Evolutionary conservation across 768 basidiomycete genomes (phyloP), one percentile per base, ranked within the genome.

Genomic region (Heimioporus sp.): DNA sequence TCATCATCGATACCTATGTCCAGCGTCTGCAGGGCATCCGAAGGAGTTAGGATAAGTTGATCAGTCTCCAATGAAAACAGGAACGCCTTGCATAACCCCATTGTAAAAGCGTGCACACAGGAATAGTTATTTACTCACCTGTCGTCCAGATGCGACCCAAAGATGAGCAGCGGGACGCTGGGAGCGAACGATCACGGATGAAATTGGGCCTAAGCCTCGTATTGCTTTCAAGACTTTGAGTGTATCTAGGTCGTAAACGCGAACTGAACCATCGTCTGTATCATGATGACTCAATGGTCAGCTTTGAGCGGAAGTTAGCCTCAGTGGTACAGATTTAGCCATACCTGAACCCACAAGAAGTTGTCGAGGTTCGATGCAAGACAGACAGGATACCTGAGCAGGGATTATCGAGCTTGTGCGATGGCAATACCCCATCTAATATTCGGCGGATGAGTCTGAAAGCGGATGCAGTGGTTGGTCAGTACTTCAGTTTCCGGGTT

Each of bases 241-340:
- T 2, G 81, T 75, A 3, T 82, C 79, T 6, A 82, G 68, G 57
- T 78, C 72, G 57, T 90, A 92, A 16, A 86, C 69, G 20, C 89
- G 80, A 41, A 90, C 67, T 38, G 80, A 78, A 5, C 89, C 89
- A 64, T 92, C 87, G 54, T 80, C 87, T 86, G 59, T n/a, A 35
- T n/a, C n/a, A n/a, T n/a, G n/a, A n/a, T n/a, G n/a, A n/a, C n/a
- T n/a, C n/a, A n/a, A n/a, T 17, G 17, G 12, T 10, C 42, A 16
- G 40, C 30, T 37, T 48, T 61, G 32, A 49, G 54, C 24, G 7
- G 34, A 49, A 16, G 40, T 40, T 11, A 8, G 24, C 6, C 24
- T 28, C 34, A 8, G 10, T 4, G 39, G 31, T 36, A n/a, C 38
- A 31, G 30, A 32, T 46, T 32, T 21, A 24, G 24, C 60, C 70